Evolutionary conservation across 83 land plant genomes (phyloP).

Genomic region (Larix sibirica): DNA sequence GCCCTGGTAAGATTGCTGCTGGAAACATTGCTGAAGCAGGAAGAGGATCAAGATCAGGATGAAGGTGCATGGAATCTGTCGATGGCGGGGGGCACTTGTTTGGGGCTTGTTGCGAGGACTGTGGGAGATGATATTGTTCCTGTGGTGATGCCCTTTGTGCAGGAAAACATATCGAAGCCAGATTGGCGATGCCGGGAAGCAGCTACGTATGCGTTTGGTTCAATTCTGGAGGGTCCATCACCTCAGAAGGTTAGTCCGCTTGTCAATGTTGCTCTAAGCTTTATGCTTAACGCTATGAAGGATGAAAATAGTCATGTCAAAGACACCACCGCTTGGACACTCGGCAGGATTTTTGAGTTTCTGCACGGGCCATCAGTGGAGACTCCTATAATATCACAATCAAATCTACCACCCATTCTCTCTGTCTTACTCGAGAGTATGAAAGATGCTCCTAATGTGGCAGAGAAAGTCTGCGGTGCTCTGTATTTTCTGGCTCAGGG

Average conservation of each 20-base stretch:
- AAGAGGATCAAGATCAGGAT: conserved; percentile 89
- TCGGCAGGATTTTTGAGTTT: conserved; percentile 83
- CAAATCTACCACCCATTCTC: conserved; percentile 69
- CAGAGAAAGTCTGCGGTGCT: conserved; percentile 86
- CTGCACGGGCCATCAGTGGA: conserved; percentile 71
- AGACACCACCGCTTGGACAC: conserved; percentile 88
- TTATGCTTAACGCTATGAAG: conserved; percentile 65
- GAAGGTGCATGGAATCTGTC: conserved; percentile 86
- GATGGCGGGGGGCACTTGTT: conserved; percentile 88
- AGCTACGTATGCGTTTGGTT: conserved; percentile 88
- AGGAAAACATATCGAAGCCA: conserved; percentile 62
- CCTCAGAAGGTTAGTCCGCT: conserved; percentile 63
- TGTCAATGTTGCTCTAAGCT: conserved; percentile 61
- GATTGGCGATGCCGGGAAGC: conserved; percentile 87
- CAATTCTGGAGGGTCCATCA: conserved; percentile 79
- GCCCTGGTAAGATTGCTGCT: conserved; percentile 73
- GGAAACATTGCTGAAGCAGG: conserved; percentile 86
- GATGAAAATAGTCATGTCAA: conserved; percentile 78
- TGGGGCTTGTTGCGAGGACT: conserved; percentile 79
- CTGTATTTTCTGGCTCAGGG: conserved; percentile 83
- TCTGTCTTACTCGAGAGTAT: conserved; percentile 69
- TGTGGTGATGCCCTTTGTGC: conserved; percentile 77
- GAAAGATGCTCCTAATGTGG: conserved; percentile 85
- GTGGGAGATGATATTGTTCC: conserved; percentile 89
- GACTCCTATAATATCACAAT: conserved; percentile 49